A percentile compares a stretch with the other conserved stretches of the same genome.
These are phyloP conservation scores for Mucor piriformis DNA, from an alignment of 371 early-diverging fungal genomes.

Conservation along the genomic window DNA sequence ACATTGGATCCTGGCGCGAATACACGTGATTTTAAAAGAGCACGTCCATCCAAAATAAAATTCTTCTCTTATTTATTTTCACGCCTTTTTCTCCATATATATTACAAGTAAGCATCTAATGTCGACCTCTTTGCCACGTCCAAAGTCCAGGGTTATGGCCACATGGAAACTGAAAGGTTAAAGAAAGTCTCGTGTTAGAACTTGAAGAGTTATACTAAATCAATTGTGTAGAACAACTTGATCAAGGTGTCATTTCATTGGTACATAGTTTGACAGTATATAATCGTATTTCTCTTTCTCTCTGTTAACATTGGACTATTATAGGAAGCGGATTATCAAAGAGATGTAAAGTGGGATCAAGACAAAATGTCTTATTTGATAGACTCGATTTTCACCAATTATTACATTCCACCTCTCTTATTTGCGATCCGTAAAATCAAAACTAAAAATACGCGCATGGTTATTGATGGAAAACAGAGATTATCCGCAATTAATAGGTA, in stretches of 20 bases:
- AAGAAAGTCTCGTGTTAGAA: background rate
- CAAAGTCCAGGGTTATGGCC: conserved; percentile 3
- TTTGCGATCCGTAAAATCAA: conserved; percentile 23
- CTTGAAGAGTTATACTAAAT: too few relatives aligned
- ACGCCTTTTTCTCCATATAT: too few relatives aligned
- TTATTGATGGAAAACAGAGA: conserved; percentile 48
- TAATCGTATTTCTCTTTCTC: too few relatives aligned
- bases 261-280: background rate
- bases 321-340: conserved; percentile 46
- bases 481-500: conserved; percentile 38
- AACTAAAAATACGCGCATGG: conserved; percentile 16
- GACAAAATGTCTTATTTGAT: conserved; percentile 38
- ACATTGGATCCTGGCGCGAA: too few relatives aligned
- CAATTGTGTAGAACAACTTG: background rate
- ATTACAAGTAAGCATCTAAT: too few relatives aligned
- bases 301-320: too few relatives aligned
- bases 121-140: background rate
- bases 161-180: conserved; percentile 16
- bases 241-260: background rate
- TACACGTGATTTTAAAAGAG: too few relatives aligned
- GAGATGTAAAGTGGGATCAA: conserved; percentile 37
- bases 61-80: too few relatives aligned
- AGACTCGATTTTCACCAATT: conserved; percentile 42
- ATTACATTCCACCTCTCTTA: conserved; percentile 41
- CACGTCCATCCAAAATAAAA: too few relatives aligned